These are phyloP conservation scores for Staphylotrichum longicolle DNA, from an alignment of 495 filamentous ascomycete genomes.

Conservation along the genomic window DNA sequence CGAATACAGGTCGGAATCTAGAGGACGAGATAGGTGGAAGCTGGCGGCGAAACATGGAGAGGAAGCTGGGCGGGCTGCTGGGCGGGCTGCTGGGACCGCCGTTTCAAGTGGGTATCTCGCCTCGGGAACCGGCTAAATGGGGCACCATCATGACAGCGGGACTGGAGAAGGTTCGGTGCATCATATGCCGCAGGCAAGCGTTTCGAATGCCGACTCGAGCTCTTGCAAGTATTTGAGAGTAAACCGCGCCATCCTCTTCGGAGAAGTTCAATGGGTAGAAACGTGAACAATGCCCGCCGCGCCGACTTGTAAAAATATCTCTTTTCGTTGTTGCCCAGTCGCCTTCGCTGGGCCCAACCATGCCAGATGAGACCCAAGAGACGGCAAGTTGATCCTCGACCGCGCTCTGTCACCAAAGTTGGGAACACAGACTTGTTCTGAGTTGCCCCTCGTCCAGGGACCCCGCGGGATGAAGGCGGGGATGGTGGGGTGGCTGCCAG, in stretches of 20 bases:
- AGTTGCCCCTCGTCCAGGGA: slow-evolving; percentile 4
- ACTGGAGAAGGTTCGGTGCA: slow-evolving; percentile 10
- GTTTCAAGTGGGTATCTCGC: slow-evolving; percentile 5
- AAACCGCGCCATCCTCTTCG: neutral
- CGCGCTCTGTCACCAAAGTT: no score
- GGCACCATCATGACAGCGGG: slow-evolving; percentile 8
- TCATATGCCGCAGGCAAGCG: slow-evolving; percentile 7
- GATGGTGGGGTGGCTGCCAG: slow-evolving; percentile 3
- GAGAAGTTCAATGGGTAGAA: no score
- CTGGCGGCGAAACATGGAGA: neutral
- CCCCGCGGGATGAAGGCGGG: slow-evolving; percentile 2
- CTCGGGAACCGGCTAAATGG: slow-evolving; percentile 8
- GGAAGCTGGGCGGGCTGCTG: neutral
- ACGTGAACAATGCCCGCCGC: no score
- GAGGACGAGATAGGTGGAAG: slow-evolving; percentile 16
- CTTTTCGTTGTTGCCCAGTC: neutral
- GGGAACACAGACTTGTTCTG: neutral
- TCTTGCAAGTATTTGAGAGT: no score
- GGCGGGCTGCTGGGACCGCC: neutral
- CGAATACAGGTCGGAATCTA: neutral
- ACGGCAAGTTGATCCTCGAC: no score
- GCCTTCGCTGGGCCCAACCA: no score
- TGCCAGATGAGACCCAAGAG: no score
- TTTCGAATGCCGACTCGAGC: no score
- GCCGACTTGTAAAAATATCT: neutral